Conservation (phyloP, 352 stramenopile species). For the Phytophthora colocasiae region DNA sequence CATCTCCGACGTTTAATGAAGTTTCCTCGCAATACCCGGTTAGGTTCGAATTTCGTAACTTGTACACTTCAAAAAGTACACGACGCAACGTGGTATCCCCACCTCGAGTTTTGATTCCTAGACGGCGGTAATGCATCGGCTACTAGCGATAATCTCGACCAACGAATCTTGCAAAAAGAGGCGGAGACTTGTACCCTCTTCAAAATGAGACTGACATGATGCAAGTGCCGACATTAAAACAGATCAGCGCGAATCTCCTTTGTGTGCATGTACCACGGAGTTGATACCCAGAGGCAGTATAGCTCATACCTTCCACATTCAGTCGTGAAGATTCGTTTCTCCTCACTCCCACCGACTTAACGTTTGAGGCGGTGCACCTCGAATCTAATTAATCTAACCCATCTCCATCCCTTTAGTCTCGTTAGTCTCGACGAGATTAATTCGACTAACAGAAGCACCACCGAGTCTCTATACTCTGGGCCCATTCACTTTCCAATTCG, state of each 20-base stretch:
- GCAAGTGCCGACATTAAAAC: too few relatives aligned
- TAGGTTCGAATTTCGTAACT: neutral
- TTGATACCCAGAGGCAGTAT: too few relatives aligned
- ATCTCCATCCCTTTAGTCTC: slow-evolving; percentile 7
- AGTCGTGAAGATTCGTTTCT: slow-evolving; percentile 14
- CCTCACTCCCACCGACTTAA: neutral
- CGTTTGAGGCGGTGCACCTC: slow-evolving; percentile 9
- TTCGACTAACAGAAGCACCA: slow-evolving; percentile 11
- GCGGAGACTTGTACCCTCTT: slow-evolving; percentile 16
- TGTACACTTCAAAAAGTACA: too few relatives aligned
- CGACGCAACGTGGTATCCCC: neutral
- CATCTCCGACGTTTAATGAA: neutral
- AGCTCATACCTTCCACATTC: neutral
- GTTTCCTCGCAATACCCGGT: neutral
- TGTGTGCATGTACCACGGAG: too few relatives aligned
- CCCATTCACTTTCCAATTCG: slow-evolving; percentile 28
- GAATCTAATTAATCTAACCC: slow-evolving; percentile 20
- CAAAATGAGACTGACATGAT: slow-evolving; percentile 3
- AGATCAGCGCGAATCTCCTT: too few relatives aligned
- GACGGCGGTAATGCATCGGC: slow-evolving; percentile 1
- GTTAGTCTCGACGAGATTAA: slow-evolving; percentile 23
- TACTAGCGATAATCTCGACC: neutral
- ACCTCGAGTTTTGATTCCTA: slow-evolving; percentile 15
- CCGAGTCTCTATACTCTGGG: too few relatives aligned
- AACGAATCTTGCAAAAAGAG: slow-evolving; percentile 27